Evolutionary conservation across 169 alveolate species (phyloP).

Genomic region (Eimeria tenella): DNA sequence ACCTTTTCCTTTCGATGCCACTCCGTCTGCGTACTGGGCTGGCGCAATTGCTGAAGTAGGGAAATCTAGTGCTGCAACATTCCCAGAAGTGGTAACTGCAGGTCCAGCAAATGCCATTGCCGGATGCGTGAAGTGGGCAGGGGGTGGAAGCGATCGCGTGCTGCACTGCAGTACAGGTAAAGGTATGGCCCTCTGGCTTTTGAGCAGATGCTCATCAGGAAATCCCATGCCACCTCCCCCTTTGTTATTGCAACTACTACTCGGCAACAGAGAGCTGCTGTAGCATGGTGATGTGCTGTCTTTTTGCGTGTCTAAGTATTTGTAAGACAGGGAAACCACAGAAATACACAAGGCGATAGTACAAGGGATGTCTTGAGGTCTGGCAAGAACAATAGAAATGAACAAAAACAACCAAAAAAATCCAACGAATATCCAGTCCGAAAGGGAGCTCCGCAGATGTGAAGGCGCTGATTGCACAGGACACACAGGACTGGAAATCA

Average conservation of each 20-base stretch:
- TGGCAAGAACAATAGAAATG: conserved; percentile 1
- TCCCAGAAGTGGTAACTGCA: neutral
- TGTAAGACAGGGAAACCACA: conserved; percentile 52
- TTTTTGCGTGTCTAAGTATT: conserved; percentile 10
- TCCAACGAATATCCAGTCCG: neutral
- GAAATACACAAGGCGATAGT: conserved; percentile 35
- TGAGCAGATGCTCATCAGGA: neutral
- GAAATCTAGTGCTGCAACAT: neutral
- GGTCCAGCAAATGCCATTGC: neutral
- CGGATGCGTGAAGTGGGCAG: neutral
- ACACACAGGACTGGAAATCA: neutral
- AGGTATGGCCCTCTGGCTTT: neutral
- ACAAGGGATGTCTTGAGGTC: conserved; percentile 40
- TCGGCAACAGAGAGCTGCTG: conserved; percentile 60
- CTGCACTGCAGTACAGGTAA: conserved; percentile 53
- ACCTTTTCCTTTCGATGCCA: neutral
- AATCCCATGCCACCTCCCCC: neutral
- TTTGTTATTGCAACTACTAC: neutral
- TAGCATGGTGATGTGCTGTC: conserved; percentile 45
- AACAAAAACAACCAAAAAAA: conserved; percentile 58
- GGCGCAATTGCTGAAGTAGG: no score
- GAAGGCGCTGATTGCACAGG: conserved; percentile 5
- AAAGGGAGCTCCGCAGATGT: neutral
- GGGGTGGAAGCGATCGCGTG: conserved; percentile 36
- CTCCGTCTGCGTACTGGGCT: neutral